Conservation (phyloP, 257 asterid genomes). For the Paulownia fortunei region DNA sequence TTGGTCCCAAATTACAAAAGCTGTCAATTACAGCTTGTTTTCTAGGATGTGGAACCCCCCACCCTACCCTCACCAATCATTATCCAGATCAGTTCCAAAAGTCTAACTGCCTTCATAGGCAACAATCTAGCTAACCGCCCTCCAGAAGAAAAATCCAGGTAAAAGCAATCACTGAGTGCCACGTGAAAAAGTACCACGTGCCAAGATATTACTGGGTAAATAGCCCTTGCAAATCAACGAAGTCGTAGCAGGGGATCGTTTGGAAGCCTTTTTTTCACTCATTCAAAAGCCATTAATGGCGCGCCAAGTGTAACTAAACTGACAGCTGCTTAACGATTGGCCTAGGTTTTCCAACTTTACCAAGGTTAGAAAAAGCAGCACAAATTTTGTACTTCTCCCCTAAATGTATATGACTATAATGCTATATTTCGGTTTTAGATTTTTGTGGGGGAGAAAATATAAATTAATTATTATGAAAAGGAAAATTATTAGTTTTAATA, state of each 20-base stretch:
- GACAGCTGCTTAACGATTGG: background rate
- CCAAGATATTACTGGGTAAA: background rate
- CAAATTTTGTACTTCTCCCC: too few species aligned
- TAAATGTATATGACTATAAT: too few species aligned
- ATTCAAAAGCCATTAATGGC: constrained; percentile 40
- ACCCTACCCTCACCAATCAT: constrained; percentile 21
- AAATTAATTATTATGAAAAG: too few species aligned
- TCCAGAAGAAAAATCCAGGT: background rate
- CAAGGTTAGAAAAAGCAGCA: too few species aligned
- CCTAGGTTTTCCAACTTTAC: background rate
- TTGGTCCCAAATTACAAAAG: constrained; percentile 25
- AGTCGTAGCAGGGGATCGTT: constrained; percentile 6
- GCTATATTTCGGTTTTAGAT: too few species aligned
- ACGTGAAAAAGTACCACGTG: background rate
- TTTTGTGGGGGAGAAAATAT: too few species aligned
- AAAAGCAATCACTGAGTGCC: background rate
- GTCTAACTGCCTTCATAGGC: background rate
- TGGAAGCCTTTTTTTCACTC: too few species aligned
- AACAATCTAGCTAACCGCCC: constrained; percentile 5
- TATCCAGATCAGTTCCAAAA: constrained; percentile 21
- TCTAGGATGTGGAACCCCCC: constrained; percentile 12
- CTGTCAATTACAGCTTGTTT: constrained; percentile 32
- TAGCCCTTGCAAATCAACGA: background rate
- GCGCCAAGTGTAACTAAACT: constrained; percentile 37
- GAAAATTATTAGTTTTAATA: too few species aligned